Percentiles rank a stretch among this genome's conserved stretches.
phyloP scores from a whole-genome alignment of 108 stramenopile species.

The Pinguiococcus pyrenoidosus region DNA sequence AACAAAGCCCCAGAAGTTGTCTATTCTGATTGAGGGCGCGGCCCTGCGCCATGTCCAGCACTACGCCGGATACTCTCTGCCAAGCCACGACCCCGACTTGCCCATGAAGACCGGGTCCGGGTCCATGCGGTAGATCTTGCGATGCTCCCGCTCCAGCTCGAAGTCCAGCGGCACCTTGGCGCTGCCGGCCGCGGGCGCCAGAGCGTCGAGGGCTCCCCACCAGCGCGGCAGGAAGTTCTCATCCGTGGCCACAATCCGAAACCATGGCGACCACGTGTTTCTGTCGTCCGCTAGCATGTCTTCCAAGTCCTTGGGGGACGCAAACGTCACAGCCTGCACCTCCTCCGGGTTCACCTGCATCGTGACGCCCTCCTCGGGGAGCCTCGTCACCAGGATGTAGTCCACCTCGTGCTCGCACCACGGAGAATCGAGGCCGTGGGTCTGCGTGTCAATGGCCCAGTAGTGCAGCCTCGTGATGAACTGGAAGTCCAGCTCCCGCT shows the following conservation, averaged over 20 bases:
- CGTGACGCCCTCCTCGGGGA: conserved; percentile 48
- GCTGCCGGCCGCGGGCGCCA: too few species aligned
- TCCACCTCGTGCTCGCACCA: conserved; percentile 42
- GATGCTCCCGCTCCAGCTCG: too few species aligned
- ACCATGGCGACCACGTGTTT: conserved; percentile 47
- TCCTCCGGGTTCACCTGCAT: conserved; percentile 77
- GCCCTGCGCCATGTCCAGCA: too few species aligned
- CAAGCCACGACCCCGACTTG: too few species aligned
- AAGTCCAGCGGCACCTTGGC: too few species aligned
- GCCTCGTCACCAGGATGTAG: conserved; percentile 46
- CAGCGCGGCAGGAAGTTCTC: not conserved
- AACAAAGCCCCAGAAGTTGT: too few species aligned
- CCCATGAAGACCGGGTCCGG: too few species aligned
- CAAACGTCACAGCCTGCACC: conserved; percentile 63
- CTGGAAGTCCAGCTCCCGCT: conserved; percentile 9
- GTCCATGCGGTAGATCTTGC: too few species aligned
- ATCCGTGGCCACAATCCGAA: conserved; percentile 14
- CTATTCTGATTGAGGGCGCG: too few species aligned
- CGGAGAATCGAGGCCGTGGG: conserved; percentile 6
- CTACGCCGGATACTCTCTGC: too few species aligned
- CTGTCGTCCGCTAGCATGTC: conserved; percentile 49
- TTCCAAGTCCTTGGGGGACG: conserved; percentile 43
- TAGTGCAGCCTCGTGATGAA: conserved; percentile 25
- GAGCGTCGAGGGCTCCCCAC: conserved; percentile 4
- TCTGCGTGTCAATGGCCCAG: not conserved